These are phyloP conservation scores for Epithele typhae DNA, from an alignment of 768 basidiomycete species.

Conservation along the genomic window DNA sequence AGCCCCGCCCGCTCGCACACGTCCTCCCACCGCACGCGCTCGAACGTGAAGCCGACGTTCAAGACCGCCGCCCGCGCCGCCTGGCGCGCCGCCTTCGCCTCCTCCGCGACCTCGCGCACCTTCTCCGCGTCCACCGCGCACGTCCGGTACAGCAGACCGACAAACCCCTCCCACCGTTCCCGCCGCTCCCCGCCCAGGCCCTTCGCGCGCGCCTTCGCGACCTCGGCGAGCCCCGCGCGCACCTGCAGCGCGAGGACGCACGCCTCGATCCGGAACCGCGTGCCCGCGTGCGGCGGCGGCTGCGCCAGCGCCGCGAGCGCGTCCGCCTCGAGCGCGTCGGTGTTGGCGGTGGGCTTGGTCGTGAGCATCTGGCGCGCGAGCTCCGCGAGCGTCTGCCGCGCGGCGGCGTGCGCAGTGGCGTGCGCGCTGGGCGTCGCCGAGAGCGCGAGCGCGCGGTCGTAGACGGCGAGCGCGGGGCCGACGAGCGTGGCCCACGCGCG, in stretches of 20 bases:
- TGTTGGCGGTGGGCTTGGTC: slow-evolving; percentile 10
- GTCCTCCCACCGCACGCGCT: slow-evolving; percentile 22
- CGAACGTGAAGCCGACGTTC: slow-evolving; percentile 23
- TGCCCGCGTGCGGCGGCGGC: slow-evolving; percentile 31
- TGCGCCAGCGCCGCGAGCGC: slow-evolving; percentile 29
- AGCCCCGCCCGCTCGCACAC: slow-evolving; percentile 6
- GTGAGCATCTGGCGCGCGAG: slow-evolving; percentile 23
- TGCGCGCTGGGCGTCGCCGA: slow-evolving; percentile 27
- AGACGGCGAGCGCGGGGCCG: slow-evolving; percentile 17
- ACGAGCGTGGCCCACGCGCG: slow-evolving; percentile 23
- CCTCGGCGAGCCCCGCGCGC: slow-evolving; percentile 27
- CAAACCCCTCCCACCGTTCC: slow-evolving; percentile 19
- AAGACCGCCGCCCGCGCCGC: slow-evolving; percentile 19
- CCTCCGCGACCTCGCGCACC: slow-evolving; percentile 17
- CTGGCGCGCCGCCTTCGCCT: slow-evolving; percentile 26
- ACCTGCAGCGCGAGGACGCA: slow-evolving; percentile 31
- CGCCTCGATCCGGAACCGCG: slow-evolving; percentile 31
- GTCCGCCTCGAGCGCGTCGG: slow-evolving; percentile 21
- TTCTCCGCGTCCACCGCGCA: slow-evolving; percentile 24
- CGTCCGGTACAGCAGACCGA: slow-evolving; percentile 21
- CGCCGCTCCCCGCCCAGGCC: slow-evolving; percentile 16
- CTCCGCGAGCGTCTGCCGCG: slow-evolving; percentile 28
- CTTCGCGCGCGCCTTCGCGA: slow-evolving; percentile 25
- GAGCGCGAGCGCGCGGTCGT: slow-evolving; percentile 21
- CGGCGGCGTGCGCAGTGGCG: slow-evolving; percentile 29